phyloP scores from a whole-genome alignment of 2,329 filamentous ascomycete genomes.

The Aspergillus alliaceus region DNA sequence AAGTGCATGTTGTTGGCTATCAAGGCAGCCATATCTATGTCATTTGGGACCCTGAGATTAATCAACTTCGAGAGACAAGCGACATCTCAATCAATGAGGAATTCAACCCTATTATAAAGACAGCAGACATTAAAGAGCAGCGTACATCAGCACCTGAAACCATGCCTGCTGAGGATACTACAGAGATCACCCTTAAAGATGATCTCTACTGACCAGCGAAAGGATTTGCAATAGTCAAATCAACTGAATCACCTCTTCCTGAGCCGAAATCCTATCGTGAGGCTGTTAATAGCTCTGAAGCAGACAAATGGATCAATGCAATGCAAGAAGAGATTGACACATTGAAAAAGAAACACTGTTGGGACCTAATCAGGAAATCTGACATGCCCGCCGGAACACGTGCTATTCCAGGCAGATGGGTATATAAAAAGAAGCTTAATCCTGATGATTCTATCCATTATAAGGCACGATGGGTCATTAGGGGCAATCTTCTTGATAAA shows the following conservation, averaged over 20 bases:
- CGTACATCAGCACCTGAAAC: neutral
- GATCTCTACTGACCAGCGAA: neutral
- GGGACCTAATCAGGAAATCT: neutral
- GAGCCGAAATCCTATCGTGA: neutral
- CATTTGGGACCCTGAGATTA: neutral
- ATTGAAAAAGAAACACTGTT: neutral
- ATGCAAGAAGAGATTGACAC: neutral
- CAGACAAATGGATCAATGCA: neutral
- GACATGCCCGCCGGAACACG: neutral
- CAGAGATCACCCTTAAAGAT: neutral
- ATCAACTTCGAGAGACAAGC: neutral
- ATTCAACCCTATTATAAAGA: neutral
- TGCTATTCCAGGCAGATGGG: neutral
- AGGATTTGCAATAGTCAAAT: neutral
- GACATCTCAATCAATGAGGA: neutral
- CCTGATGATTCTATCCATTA: slow-evolving; percentile 1
- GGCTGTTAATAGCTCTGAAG: neutral
- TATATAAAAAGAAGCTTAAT: too few species aligned
- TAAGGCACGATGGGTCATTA: neutral
- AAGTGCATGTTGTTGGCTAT: neutral
- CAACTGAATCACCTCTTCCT: neutral
- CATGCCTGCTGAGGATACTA: neutral
- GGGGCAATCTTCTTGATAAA: neutral
- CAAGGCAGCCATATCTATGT: neutral
- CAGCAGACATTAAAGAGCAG: neutral